A percentile compares a stretch with the other conserved stretches of the same genome.
Conservation (phyloP, 768 basidiomycete species). For the Mycena albidolilacea region DNA sequence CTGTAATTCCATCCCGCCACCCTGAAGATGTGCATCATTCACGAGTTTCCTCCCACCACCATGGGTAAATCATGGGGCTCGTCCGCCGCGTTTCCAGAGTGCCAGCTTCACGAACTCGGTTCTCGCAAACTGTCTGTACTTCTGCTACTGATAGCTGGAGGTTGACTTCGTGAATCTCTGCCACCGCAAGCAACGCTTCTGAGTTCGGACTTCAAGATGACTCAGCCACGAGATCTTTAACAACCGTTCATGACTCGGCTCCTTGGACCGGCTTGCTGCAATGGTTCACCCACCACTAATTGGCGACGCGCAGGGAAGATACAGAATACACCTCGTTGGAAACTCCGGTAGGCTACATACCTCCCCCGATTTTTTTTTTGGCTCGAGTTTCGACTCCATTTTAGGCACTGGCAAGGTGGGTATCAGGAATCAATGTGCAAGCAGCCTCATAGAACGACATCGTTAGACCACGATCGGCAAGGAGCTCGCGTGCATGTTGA, state of each 20-base stretch:
- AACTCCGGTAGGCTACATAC: slow-evolving; percentile 20
- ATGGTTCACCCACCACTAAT: slow-evolving; percentile 28
- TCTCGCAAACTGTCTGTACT: no score
- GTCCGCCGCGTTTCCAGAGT: no score
- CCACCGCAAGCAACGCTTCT: no score
- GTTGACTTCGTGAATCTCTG: no score
- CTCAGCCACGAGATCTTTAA: background rate
- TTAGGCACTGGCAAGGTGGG: slow-evolving; percentile 26
- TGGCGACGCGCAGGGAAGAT: slow-evolving; percentile 25
- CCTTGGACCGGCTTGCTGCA: no score
- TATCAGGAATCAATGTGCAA: background rate
- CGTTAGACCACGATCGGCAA: slow-evolving; percentile 55
- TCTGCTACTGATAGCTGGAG: no score
- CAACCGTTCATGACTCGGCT: background rate
- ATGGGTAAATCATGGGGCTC: no score
- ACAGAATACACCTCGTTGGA: slow-evolving; percentile 32
- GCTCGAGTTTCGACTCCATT: background rate
- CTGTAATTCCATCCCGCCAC: background rate
- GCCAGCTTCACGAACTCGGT: no score
- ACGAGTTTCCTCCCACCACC: no score
- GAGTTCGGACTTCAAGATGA: no score
- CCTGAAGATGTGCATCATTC: no score
- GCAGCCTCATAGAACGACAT: background rate
- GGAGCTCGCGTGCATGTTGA: slow-evolving; percentile 47
- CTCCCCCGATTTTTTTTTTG: background rate